Evolutionary conservation across 257 asterid species (phyloP).

Genomic region (Solanum phureja): DNA sequence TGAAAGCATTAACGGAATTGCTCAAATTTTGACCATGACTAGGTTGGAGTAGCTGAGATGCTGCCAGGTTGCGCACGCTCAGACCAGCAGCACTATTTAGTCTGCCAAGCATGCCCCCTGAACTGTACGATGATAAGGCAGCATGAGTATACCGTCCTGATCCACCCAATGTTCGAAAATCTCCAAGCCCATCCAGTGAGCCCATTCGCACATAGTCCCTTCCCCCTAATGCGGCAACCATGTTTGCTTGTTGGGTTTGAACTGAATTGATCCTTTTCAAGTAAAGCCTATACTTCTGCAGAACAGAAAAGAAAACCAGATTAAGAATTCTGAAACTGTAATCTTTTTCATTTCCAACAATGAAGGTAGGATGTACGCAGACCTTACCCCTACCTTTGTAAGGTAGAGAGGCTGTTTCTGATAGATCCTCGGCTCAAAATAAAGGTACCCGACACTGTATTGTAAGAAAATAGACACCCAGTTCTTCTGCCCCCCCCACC

Average conservation of each 20-base stretch:
- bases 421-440: not conserved
- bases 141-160: conserved; percentile 48
- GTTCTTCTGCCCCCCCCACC: not conserved
- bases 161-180: conserved; percentile 39
- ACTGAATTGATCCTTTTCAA: conserved; percentile 63
- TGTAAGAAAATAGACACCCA: not conserved
- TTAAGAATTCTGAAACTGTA: not conserved
- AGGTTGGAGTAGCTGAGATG: conserved; percentile 39
- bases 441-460: not conserved
- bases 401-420: not conserved
- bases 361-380: not conserved
- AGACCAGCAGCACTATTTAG: conserved; percentile 51
- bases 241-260: conserved; percentile 66
- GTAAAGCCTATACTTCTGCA: conserved; percentile 84
- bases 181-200: conserved; percentile 57
- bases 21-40: conserved; percentile 40
- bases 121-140: conserved; percentile 36
- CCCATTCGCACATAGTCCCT: conserved; percentile 56
- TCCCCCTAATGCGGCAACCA: conserved; percentile 68
- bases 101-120: conserved; percentile 60
- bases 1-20: conserved; percentile 27
- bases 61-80: conserved; percentile 33
- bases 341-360: not conserved
- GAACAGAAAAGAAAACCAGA: not conserved
- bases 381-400: not conserved